phyloP scores from a whole-genome alignment of 176 grass and related monocot genomes.

The Oryza rufipogon region DNA sequence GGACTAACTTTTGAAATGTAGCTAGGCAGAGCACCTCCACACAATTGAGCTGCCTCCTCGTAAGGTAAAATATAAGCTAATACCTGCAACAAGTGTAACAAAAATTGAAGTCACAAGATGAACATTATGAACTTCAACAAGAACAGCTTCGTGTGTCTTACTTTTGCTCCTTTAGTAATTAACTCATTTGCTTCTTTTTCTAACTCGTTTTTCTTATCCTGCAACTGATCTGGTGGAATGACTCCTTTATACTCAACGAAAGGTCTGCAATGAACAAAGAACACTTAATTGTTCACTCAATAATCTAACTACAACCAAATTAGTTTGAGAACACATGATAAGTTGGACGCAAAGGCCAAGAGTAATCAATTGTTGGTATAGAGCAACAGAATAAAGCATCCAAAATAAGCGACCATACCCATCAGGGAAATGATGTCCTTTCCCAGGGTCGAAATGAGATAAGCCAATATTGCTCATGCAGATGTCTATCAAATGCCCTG shows the following conservation, averaged over 20 bases:
- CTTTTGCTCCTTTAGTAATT: conserved; percentile 71
- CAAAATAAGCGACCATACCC: conserved; percentile 49
- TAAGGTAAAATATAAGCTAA: conserved; percentile 75
- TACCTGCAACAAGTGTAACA: conserved; percentile 54
- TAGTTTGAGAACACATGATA: neutral
- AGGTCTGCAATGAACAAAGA: conserved; percentile 40
- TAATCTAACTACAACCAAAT: conserved; percentile 19
- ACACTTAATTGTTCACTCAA: neutral
- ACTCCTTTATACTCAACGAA: conserved; percentile 87
- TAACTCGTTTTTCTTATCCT: conserved; percentile 59
- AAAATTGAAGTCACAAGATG: conserved; percentile 4
- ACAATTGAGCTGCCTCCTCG: conserved; percentile 69
- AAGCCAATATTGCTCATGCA: conserved; percentile 63
- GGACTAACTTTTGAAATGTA: conserved; percentile 77
- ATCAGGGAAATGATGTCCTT: conserved; percentile 87
- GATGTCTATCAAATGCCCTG: conserved; percentile 88
- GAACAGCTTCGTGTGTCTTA: conserved; percentile 27
- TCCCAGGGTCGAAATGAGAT: conserved; percentile 66
- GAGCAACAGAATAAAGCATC: neutral
- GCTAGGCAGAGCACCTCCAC: conserved; percentile 77
- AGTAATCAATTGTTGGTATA: neutral
- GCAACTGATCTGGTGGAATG: conserved; percentile 59
- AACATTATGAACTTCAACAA: neutral
- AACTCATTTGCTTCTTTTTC: conserved; percentile 76
- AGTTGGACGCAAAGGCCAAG: neutral